phyloP scores from a whole-genome alignment of 2,329 filamentous ascomycete genomes.

The Talaromyces piceae region DNA sequence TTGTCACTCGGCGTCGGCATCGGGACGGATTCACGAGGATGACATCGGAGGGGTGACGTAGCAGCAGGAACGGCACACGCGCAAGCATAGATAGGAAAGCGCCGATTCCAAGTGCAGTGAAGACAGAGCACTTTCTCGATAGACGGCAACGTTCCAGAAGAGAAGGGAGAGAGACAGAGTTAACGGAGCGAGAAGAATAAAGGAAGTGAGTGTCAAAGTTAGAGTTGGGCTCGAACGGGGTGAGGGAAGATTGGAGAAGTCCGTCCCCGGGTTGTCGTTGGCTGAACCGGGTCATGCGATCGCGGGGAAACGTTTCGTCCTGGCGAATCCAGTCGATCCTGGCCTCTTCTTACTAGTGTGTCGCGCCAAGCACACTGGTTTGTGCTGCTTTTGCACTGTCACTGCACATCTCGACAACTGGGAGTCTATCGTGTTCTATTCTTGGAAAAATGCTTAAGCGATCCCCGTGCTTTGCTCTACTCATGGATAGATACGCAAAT shows the following conservation, averaged over 20 bases:
- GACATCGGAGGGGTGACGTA: conserved; percentile 30
- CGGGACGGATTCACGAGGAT: conserved; percentile 32
- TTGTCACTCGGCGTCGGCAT: conserved; percentile 46
- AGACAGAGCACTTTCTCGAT: too few relatives aligned
- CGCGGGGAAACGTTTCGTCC: conserved; percentile 33
- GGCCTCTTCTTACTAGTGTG: too few relatives aligned
- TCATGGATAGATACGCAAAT: background rate
- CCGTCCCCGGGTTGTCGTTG: conserved; percentile 12
- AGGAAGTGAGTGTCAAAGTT: background rate
- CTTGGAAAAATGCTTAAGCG: too few relatives aligned
- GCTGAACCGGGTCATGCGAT: conserved; percentile 25
- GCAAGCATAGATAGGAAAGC: conserved; percentile 12
- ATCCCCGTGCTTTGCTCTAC: background rate
- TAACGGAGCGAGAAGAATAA: too few relatives aligned
- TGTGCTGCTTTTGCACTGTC: too few relatives aligned
- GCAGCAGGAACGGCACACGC: too few relatives aligned
- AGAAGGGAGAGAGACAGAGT: too few relatives aligned
- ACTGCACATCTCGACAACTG: too few relatives aligned
- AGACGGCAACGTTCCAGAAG: too few relatives aligned
- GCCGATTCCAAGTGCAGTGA: conserved; percentile 4
- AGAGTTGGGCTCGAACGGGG: conserved; percentile 9
- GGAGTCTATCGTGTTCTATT: too few relatives aligned
- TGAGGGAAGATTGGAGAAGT: conserved; percentile 7
- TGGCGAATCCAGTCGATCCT: too few relatives aligned
- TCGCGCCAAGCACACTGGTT: too few relatives aligned